Evolutionary conservation across 768 basidiomycete genomes (phyloP).

Genomic region (Plicaturopsis crispa): DNA sequence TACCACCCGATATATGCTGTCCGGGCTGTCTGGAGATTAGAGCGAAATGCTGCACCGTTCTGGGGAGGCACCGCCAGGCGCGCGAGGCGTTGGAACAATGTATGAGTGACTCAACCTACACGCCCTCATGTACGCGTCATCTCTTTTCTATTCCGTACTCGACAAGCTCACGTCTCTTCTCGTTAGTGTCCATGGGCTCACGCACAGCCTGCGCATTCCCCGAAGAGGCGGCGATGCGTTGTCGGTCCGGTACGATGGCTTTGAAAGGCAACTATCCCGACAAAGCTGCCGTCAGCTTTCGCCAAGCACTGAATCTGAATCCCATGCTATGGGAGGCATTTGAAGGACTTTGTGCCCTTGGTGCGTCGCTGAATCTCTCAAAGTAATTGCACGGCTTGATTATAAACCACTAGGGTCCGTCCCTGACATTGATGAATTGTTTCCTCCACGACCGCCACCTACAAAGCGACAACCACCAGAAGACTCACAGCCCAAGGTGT

Average conservation of each 20-base stretch:
- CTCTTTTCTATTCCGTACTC: slow-evolving; percentile 6
- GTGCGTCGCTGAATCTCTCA: slow-evolving; percentile 31
- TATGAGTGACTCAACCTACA: slow-evolving; percentile 41
- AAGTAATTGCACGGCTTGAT: slow-evolving; percentile 9
- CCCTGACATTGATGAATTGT: slow-evolving; percentile 65
- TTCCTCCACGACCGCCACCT: slow-evolving; percentile 56
- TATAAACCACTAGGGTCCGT: slow-evolving; percentile 43
- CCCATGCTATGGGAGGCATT: slow-evolving; percentile 91
- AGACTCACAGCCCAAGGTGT: slow-evolving; percentile 34
- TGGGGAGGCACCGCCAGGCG: slow-evolving; percentile 75
- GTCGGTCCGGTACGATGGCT: slow-evolving; percentile 71
- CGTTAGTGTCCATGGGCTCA: slow-evolving; percentile 45
- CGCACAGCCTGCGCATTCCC: slow-evolving; percentile 55
- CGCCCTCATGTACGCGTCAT: slow-evolving; percentile 44
- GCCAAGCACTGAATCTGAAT: slow-evolving; percentile 61
- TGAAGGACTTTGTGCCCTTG: slow-evolving; percentile 76
- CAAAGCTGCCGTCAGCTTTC: slow-evolving; percentile 64
- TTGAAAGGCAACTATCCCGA: slow-evolving; percentile 73
- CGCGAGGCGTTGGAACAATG: slow-evolving; percentile 62
- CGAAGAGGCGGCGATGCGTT: slow-evolving; percentile 66
- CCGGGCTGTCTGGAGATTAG: slow-evolving; percentile 76
- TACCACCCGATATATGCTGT: slow-evolving; percentile 53
- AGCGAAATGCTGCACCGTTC: slow-evolving; percentile 60
- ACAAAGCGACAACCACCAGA: slow-evolving; percentile 47
- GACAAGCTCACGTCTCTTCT: slow-evolving; percentile 9